Percentiles rank a stretch among this genome's conserved stretches.
phyloP scores from a whole-genome alignment of 179 eudicot species.

The Actinidia chinensis region DNA sequence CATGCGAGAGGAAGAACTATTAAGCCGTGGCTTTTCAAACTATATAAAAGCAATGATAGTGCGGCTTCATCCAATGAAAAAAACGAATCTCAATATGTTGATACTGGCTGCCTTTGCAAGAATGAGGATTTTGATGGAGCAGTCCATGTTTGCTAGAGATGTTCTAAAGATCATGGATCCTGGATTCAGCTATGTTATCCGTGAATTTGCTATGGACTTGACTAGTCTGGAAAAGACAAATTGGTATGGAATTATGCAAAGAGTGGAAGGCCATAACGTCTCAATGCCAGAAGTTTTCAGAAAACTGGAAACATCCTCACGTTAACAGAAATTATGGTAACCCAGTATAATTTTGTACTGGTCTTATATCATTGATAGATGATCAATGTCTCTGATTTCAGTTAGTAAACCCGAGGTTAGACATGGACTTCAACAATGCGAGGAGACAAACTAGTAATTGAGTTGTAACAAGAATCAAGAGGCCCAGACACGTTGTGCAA shows the following conservation, averaged over 20 bases:
- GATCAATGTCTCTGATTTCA: no score
- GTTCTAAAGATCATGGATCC: constrained; percentile 50
- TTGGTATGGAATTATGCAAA: constrained; percentile 41
- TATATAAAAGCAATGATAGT: constrained; percentile 71
- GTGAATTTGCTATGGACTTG: constrained; percentile 54
- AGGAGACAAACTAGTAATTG: no score
- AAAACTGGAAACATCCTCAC: constrained; percentile 5
- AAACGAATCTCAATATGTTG: constrained; percentile 48
- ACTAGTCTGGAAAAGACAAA: constrained; percentile 49
- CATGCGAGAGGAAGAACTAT: constrained; percentile 70
- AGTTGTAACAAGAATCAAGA: no score
- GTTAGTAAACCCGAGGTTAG: no score
- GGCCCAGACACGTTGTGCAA: no score
- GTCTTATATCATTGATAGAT: no score
- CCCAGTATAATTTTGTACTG: no score
- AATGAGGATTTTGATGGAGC: constrained; percentile 85
- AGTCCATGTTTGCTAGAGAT: constrained; percentile 59
- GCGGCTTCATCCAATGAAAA: constrained; percentile 54
- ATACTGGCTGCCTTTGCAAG: constrained; percentile 47
- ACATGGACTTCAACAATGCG: no score
- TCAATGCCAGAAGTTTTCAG: constrained; percentile 27
- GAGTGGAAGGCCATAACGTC: constrained; percentile 47
- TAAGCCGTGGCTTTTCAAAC: constrained; percentile 68
- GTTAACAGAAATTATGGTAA: constrained; percentile 2
- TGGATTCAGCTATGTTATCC: constrained; percentile 40